A percentile compares a stretch with the other conserved stretches of the same genome.
These are phyloP conservation scores for Solanum peruvianum DNA, from an alignment of 257 asterid genomes.

Conservation along the genomic window DNA sequence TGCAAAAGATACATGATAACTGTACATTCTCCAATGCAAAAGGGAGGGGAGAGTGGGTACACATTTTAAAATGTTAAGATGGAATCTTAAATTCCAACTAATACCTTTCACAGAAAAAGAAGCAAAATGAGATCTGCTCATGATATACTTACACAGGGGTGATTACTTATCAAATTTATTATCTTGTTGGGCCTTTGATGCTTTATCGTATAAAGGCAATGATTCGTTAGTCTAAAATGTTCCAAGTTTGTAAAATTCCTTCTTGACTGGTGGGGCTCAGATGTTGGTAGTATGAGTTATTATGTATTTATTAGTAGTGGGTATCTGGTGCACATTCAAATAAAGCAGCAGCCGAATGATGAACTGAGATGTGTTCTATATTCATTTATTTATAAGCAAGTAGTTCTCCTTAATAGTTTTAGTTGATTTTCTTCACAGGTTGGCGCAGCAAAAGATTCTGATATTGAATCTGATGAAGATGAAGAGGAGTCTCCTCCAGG, in stretches of 20 bases:
- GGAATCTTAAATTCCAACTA: background rate
- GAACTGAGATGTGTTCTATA: background rate
- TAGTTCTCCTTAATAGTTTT: background rate
- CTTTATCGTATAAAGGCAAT: background rate
- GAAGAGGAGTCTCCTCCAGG: constrained; percentile 49
- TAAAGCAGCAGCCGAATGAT: background rate
- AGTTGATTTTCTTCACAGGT: constrained; percentile 27
- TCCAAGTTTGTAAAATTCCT: background rate
- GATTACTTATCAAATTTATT: background rate
- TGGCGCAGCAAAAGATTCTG: constrained; percentile 51
- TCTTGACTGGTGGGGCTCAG: background rate
- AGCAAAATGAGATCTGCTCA: background rate
- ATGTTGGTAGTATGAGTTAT: background rate
- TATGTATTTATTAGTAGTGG: background rate
- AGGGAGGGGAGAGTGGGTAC: background rate
- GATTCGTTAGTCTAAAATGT: background rate
- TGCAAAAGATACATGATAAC: background rate
- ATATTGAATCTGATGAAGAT: constrained; percentile 24
- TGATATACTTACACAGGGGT: background rate
- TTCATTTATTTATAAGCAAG: background rate
- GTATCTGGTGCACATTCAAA: background rate
- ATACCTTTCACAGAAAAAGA: background rate
- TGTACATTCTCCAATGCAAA: background rate
- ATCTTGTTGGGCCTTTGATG: background rate
- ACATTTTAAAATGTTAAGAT: background rate